Evolutionary conservation across 345 rosid genomes (phyloP).

Genomic region (Moringa oleifera): DNA sequence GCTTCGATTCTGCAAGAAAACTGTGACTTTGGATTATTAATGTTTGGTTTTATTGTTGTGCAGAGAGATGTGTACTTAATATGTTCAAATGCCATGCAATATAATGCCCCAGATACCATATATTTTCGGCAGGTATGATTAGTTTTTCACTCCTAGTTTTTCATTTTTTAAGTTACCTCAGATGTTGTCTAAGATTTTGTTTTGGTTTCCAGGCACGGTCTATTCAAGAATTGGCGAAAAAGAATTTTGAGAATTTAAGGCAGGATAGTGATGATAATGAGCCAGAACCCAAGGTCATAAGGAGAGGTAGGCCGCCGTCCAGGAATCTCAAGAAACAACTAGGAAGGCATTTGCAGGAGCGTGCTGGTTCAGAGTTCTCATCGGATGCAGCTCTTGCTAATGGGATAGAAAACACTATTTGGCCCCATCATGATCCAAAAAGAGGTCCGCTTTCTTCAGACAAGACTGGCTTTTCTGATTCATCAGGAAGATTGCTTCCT

Average conservation of each 20-base stretch:
- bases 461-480: constrained; percentile 50
- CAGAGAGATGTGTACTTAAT: constrained; percentile 83
- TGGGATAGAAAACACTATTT: constrained; percentile 47
- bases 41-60: constrained; percentile 13
- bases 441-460: constrained; percentile 38
- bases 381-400: constrained; percentile 61
- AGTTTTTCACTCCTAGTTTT: neutral
- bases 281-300: constrained; percentile 50
- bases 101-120: constrained; percentile 88
- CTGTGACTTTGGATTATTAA: constrained; percentile 1
- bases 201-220: constrained; percentile 63
- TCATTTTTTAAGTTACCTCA: constrained; percentile 3
- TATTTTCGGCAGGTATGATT: constrained; percentile 81
- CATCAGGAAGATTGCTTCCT: constrained; percentile 38
- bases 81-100: constrained; percentile 93
- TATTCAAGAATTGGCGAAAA: constrained; percentile 87
- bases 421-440: constrained; percentile 56
- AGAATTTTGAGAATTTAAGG: constrained; percentile 86
- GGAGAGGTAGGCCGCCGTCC: constrained; percentile 73
- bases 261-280: constrained; percentile 89
- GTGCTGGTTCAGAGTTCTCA: constrained; percentile 51
- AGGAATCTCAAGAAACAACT: constrained; percentile 48
- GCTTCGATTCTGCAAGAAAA: neutral
- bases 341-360: constrained; percentile 50
- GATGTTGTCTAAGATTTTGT: constrained; percentile 11